Base-by-base conservation (phyloP, 768 basidiomycete species). In the Boletus subparvulus region DNA sequence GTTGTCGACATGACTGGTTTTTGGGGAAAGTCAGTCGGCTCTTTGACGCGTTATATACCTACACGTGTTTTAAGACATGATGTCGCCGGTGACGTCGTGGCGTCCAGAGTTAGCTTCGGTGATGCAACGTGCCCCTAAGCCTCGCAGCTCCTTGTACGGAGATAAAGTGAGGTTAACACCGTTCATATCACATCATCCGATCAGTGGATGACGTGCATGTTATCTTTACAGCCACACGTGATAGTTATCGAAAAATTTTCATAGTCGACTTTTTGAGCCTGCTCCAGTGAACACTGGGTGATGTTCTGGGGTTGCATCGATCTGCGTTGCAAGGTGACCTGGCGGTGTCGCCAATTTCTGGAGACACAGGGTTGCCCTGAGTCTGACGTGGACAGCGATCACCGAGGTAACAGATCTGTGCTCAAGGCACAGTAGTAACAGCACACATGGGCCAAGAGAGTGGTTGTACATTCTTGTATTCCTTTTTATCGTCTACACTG, bases 1-100 rank as follows among this genome's bases (percentile, higher is more conserved):
- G 56, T 50, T 10, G 55, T 36, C 12, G 58, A 32, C 65, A 59
- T 56, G 54, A 0, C 5, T 21, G 43, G 10, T 19, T 26, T 4
- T 6, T 9, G 21, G 30, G 10, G 36, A 5, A 32, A 11, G n/a
- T 3, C 8, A 5, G 11, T 26, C 1, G 14, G 10, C 6, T 4
- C 9, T 16, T n/a, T 16, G 13, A 8, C 30, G 41, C 4, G 14
- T 7, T 39, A 17, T 40, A 36, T 14, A 24, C 41, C 1, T 8
- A 6, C 60, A 54, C 56, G 53, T 65, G 56, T 55, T 54, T 32
- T 21, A 10, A 39, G 50, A 60, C 2, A 21, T 61, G 60, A 62
- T 62, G 61, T 61, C 32, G 55, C 26, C 6, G 12, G 39, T 66
- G 65, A 66, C 62, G 65, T 67, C 64, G 64, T 58, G 54, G 51